phyloP scores from a whole-genome alignment of 2,329 filamentous ascomycete genomes.

The Aspergillus fijiensis region DNA sequence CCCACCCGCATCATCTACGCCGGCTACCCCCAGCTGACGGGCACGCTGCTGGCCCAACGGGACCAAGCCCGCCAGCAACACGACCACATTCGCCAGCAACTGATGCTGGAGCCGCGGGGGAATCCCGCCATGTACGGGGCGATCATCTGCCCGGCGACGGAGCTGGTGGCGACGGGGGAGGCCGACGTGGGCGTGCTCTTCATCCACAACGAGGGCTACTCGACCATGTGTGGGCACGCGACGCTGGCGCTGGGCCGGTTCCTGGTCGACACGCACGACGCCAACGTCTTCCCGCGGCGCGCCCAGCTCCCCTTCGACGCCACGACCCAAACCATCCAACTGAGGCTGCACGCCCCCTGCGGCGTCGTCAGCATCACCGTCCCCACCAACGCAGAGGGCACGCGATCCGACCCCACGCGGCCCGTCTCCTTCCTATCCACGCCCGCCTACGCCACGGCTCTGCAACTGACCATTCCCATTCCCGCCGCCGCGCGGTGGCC shows the following conservation, averaged over 20 bases:
- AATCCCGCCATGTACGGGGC: constrained; percentile 56
- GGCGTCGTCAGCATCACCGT: constrained; percentile 46
- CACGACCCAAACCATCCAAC: constrained; percentile 20
- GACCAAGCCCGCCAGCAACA: constrained; percentile 38
- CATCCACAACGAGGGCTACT: constrained; percentile 50
- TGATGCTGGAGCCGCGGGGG: constrained; percentile 52
- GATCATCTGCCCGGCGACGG: constrained; percentile 45
- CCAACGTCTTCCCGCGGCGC: constrained; percentile 40
- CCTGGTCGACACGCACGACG: constrained; percentile 44
- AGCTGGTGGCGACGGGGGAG: constrained; percentile 39
- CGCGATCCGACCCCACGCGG: constrained; percentile 39
- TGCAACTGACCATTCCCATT: constrained; percentile 33
- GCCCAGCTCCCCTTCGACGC: constrained; percentile 31
- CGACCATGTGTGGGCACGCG: constrained; percentile 54
- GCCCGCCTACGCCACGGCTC: constrained; percentile 42
- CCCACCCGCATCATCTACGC: constrained; percentile 49
- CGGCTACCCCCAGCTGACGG: constrained; percentile 41
- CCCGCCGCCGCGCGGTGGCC: constrained; percentile 38
- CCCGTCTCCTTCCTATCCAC: constrained; percentile 45
- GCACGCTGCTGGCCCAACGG: constrained; percentile 45
- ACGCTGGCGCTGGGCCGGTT: constrained; percentile 52
- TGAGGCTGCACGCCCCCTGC: constrained; percentile 49
- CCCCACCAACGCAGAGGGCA: constrained; percentile 32
- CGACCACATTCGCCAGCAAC: constrained; percentile 43
- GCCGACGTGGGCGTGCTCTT: constrained; percentile 53